phyloP scores from a whole-genome alignment of 768 basidiomycete genomes.

The Termitomyces sp. region DNA sequence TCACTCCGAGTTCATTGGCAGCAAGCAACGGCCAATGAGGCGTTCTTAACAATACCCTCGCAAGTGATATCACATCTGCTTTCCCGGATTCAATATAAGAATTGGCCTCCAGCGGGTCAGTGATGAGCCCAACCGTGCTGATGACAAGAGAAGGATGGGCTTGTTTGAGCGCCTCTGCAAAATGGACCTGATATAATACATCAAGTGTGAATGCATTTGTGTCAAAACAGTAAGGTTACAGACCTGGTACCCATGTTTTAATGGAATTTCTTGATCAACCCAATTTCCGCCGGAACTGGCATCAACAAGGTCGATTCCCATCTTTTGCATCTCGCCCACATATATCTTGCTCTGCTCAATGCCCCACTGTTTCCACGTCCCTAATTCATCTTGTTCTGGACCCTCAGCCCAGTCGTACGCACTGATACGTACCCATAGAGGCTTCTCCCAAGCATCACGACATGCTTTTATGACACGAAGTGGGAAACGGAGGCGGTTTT shows the following conservation, averaged over 20 bases:
- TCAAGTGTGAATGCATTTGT: not conserved
- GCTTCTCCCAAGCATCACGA: slow-evolving; percentile 59
- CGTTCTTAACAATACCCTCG: slow-evolving; percentile 59
- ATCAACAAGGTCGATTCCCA: slow-evolving; percentile 78
- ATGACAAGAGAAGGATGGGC: slow-evolving; percentile 49
- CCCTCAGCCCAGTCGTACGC: slow-evolving; percentile 63
- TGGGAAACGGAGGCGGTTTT: slow-evolving; percentile 68
- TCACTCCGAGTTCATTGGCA: slow-evolving; percentile 56
- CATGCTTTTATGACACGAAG: slow-evolving; percentile 49
- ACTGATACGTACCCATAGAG: slow-evolving; percentile 68
- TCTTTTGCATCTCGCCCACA: slow-evolving; percentile 45
- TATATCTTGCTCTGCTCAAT: slow-evolving; percentile 68
- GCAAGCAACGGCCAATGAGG: slow-evolving; percentile 62
- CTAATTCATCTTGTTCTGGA: slow-evolving; percentile 49
- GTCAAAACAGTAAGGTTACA: not conserved
- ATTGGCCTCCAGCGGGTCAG: slow-evolving; percentile 47
- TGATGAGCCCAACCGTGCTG: slow-evolving; percentile 71
- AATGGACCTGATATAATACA: slow-evolving; percentile 45
- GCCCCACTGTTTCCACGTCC: slow-evolving; percentile 66
- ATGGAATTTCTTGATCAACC: slow-evolving; percentile 48
- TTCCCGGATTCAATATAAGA: slow-evolving; percentile 58
- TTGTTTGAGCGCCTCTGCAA: slow-evolving; percentile 61
- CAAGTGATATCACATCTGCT: slow-evolving; percentile 65
- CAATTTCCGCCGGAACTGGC: slow-evolving; percentile 65
- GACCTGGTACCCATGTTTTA: slow-evolving; percentile 61